Percentiles rank a stretch among this genome's conserved stretches.
phyloP scores from a whole-genome alignment of 1,284 basidiomycete genomes.

The Hemileia vastatrix region DNA sequence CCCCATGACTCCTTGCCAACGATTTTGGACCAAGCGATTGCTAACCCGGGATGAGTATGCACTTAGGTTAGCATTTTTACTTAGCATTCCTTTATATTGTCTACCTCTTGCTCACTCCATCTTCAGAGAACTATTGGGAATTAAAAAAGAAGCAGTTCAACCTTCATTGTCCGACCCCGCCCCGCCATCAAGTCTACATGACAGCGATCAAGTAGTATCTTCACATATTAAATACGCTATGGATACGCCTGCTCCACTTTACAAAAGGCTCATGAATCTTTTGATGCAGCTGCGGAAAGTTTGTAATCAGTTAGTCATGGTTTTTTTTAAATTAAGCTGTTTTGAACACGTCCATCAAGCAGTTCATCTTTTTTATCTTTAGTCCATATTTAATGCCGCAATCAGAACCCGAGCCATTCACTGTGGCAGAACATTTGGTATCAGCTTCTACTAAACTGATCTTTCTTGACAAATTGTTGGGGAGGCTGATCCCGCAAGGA shows the following conservation, averaged over 20 bases:
- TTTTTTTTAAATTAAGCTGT: not conserved
- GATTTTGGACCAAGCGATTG: constrained; percentile 56
- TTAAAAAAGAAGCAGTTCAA: not conserved
- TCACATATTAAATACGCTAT: constrained; percentile 7
- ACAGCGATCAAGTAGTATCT: constrained; percentile 4
- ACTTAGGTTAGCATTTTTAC: constrained; percentile 1
- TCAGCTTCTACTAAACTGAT: constrained; percentile 49
- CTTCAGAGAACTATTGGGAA: constrained; percentile 3
- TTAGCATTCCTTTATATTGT: too few relatives aligned
- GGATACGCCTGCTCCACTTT: constrained; percentile 32
- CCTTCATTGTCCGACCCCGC: constrained; percentile 46
- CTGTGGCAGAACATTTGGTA: constrained; percentile 54
- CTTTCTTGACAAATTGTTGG: constrained; percentile 33
- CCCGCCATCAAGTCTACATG: not conserved
- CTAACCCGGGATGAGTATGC: constrained; percentile 50
- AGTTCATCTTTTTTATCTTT: not conserved
- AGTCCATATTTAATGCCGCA: constrained; percentile 53
- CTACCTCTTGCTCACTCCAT: not conserved
- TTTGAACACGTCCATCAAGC: not conserved
- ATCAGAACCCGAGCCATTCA: constrained; percentile 51
- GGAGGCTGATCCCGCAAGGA: constrained; percentile 28
- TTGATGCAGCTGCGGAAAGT: constrained; percentile 53
- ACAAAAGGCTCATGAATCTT: constrained; percentile 54
- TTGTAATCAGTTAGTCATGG: constrained; percentile 51
- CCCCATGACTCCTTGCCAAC: constrained; percentile 53